These are phyloP conservation scores for Cystobasidium onofrii DNA, from an alignment of 768 basidiomycete genomes.

Conservation along the genomic window DNA sequence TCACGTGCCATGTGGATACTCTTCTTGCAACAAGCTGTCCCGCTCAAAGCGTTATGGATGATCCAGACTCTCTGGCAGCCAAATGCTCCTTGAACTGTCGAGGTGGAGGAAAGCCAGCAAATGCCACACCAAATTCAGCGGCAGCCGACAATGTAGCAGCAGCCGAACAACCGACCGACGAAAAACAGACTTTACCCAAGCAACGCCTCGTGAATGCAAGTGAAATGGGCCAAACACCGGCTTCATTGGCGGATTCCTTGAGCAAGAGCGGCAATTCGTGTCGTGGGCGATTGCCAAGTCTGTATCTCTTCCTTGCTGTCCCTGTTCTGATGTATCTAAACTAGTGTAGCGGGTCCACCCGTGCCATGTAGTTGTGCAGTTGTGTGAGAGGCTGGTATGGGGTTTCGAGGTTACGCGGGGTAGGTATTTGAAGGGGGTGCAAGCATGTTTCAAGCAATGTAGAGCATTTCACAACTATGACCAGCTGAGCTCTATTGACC, in stretches of 20 bases:
- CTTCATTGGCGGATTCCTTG: neutral
- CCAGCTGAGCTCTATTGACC: neutral
- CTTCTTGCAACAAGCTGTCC: constrained; percentile 22
- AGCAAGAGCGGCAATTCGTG: neutral
- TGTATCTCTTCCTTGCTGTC: neutral
- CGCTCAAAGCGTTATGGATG: neutral
- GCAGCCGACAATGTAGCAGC: neutral
- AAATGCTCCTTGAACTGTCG: constrained; percentile 25
- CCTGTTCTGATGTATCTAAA: too few relatives aligned
- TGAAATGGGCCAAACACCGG: constrained; percentile 11
- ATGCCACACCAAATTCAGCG: constrained; percentile 13
- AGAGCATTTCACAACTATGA: neutral
- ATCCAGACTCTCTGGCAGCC: neutral
- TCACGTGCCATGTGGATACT: constrained; percentile 17
- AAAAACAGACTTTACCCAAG: neutral
- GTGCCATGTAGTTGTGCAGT: too few relatives aligned
- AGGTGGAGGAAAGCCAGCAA: constrained; percentile 15
- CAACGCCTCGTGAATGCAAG: neutral
- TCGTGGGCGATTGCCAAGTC: neutral
- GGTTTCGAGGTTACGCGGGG: neutral
- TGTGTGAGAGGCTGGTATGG: neutral
- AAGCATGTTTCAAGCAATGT: neutral
- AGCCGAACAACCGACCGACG: neutral
- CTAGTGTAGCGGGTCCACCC: too few relatives aligned
- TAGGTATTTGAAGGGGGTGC: neutral